Conservation (phyloP, 805 yeast species). For the Saccharomycopsis sp. region DNA sequence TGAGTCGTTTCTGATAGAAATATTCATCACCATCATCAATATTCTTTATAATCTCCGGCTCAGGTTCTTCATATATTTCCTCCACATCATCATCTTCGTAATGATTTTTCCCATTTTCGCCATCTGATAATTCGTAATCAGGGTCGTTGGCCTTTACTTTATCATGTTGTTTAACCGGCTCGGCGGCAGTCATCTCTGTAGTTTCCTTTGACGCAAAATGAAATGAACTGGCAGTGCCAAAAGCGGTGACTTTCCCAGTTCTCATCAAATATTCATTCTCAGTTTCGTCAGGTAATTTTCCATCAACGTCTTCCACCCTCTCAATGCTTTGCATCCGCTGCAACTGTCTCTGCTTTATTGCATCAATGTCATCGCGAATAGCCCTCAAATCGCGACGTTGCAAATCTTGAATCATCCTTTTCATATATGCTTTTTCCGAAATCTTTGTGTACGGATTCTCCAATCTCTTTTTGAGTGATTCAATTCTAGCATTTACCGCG, state of each 20-base stretch:
- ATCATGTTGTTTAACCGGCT: constrained; percentile 6
- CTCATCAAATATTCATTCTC: constrained; percentile 75
- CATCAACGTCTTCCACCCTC: constrained; percentile 24
- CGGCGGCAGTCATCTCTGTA: constrained; percentile 22
- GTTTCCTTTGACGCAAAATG: constrained; percentile 26
- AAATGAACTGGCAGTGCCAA: constrained; percentile 64
- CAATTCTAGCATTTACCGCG: constrained; percentile 38
- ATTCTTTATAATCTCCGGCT: constrained; percentile 29
- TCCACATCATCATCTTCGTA: constrained; percentile 22
- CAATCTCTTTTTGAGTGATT: constrained; percentile 41
- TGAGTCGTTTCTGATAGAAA: constrained; percentile 52
- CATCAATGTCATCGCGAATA: constrained; percentile 53
- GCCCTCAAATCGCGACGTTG: constrained; percentile 45
- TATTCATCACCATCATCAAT: constrained; percentile 79
- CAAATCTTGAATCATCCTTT: constrained; percentile 48
- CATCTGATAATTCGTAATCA: constrained; percentile 16
- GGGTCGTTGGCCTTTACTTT: constrained; percentile 22
- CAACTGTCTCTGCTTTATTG: constrained; percentile 40
- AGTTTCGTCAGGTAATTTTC: constrained; percentile 60
- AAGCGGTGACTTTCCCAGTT: constrained; percentile 91
- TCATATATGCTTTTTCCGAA: constrained; percentile 49
- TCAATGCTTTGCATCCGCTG: constrained; percentile 29
- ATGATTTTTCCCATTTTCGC: constrained; percentile 17
- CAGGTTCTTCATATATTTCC: constrained; percentile 22
- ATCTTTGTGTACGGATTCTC: constrained; percentile 52